These are phyloP conservation scores for Polysphondylium violaceum DNA, from an alignment of 78 protist genomes.

Conservation along the genomic window DNA sequence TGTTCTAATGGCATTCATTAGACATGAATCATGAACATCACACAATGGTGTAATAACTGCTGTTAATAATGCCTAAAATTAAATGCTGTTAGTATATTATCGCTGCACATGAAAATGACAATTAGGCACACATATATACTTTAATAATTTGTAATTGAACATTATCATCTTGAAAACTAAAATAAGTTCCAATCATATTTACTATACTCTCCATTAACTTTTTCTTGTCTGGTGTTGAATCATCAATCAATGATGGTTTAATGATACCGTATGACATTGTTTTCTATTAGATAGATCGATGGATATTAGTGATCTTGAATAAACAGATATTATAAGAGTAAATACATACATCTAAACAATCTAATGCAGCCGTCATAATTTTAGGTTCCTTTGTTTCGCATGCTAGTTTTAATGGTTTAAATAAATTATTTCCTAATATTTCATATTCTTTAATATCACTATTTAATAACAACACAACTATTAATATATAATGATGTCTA, in stretches of 20 bases:
- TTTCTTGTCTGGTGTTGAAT: constrained; percentile 11
- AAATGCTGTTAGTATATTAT: too few relatives aligned
- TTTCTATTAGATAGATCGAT: constrained; percentile 44
- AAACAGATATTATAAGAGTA: background rate
- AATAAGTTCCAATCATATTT: constrained; percentile 62
- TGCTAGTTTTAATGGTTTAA: constrained; percentile 63
- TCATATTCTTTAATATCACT: constrained; percentile 55
- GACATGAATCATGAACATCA: constrained; percentile 89
- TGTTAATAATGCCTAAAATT: constrained; percentile 70
- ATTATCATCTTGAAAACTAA: constrained; percentile 67
- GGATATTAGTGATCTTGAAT: background rate
- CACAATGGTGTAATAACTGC: constrained; percentile 84
- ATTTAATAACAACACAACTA: background rate
- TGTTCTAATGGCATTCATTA: constrained; percentile 85
- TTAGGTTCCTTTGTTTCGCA: constrained; percentile 83
- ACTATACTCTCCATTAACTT: constrained; percentile 40
- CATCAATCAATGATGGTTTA: constrained; percentile 30
- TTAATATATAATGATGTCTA: too few relatives aligned
- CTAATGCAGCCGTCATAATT: constrained; percentile 71
- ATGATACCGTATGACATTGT: constrained; percentile 76
- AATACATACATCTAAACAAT: constrained; percentile 58
- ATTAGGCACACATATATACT: too few relatives aligned
- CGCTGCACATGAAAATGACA: too few relatives aligned
- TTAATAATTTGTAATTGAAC: constrained; percentile 88
- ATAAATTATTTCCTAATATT: constrained; percentile 45